Evolutionary conservation across 2,329 filamentous ascomycete species (phyloP).

Genomic region (Xylariaceae sp.): DNA sequence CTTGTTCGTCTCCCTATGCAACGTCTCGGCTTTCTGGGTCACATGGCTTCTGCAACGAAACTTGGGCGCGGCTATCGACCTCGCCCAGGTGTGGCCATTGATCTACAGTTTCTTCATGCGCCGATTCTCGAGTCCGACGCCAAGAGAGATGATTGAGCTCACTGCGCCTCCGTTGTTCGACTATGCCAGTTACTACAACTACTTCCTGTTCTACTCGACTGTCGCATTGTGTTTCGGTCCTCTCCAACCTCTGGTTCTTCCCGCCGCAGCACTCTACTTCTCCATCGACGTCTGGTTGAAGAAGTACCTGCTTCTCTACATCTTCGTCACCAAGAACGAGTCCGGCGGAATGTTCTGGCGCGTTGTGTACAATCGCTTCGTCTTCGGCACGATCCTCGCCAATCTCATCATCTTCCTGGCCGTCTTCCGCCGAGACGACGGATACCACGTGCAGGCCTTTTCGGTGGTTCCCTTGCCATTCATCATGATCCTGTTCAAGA

Average conservation of each 20-base stretch:
- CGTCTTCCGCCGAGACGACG: constrained; percentile 64
- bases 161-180: constrained; percentile 91
- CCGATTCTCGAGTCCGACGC: constrained; percentile 81
- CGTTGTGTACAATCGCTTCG: constrained; percentile 83
- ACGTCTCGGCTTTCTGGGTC: constrained; percentile 87
- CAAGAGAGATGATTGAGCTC: constrained; percentile 83
- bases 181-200: constrained; percentile 96
- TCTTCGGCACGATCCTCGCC: constrained; percentile 74
- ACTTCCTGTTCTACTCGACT: constrained; percentile 90
- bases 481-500: constrained; percentile 76
- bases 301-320: constrained; percentile 91
- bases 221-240: constrained; percentile 80
- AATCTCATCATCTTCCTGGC: constrained; percentile 75
- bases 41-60: constrained; percentile 91
- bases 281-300: constrained; percentile 80
- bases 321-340: constrained; percentile 95
- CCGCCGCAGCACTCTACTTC: constrained; percentile 87
- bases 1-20: constrained; percentile 70
- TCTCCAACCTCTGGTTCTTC: constrained; percentile 81
- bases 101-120: constrained; percentile 79
- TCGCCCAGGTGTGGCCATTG: constrained; percentile 82
- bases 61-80: constrained; percentile 84
- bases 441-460: constrained; percentile 55
- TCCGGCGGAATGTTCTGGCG: constrained; percentile 93
- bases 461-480: constrained; percentile 70